phyloP scores from a whole-genome alignment of 768 basidiomycete species.

The Pleurotus sapidus region DNA sequence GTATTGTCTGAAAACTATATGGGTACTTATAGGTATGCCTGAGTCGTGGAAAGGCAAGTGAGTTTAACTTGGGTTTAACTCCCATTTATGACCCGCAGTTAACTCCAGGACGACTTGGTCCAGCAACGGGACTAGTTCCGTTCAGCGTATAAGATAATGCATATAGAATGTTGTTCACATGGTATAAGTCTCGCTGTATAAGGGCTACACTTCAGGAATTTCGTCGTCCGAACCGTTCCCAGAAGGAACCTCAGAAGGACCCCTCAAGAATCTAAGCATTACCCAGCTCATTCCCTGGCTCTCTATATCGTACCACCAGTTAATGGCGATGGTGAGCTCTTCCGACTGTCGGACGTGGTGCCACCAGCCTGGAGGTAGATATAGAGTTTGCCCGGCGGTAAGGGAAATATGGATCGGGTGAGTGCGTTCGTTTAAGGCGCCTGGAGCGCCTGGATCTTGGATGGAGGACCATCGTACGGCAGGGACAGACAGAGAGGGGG shows the following conservation, averaged over 20 bases:
- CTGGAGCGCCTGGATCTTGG: slow-evolving; percentile 48
- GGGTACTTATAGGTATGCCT: no score
- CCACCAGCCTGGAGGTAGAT: slow-evolving; percentile 95
- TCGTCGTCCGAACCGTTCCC: slow-evolving; percentile 23
- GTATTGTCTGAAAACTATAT: no score
- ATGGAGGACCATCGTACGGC: slow-evolving; percentile 84
- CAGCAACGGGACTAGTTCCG: no score
- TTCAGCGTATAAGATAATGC: no score
- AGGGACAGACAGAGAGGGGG: slow-evolving; percentile 27
- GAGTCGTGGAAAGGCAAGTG: no score
- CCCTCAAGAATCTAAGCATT: slow-evolving; percentile 59
- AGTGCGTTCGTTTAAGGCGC: slow-evolving; percentile 45
- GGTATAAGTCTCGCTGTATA: no score
- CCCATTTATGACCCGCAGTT: no score
- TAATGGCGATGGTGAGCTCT: slow-evolving; percentile 64
- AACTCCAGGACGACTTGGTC: no score
- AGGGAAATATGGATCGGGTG: slow-evolving; percentile 69
- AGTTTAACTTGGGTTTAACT: no score
- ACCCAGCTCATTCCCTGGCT: slow-evolving; percentile 71
- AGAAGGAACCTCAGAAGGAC: slow-evolving; percentile 30
- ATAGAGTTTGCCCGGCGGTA: slow-evolving; percentile 73
- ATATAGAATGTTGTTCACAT: no score
- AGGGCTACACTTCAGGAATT: no score
- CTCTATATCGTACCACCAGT: slow-evolving; percentile 91
- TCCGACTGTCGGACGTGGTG: slow-evolving; percentile 80